Evolutionary conservation across 495 filamentous ascomycete genomes (phyloP), one percentile per base, ranked within the genome.

Genomic region (Penicillium coffeae): DNA sequence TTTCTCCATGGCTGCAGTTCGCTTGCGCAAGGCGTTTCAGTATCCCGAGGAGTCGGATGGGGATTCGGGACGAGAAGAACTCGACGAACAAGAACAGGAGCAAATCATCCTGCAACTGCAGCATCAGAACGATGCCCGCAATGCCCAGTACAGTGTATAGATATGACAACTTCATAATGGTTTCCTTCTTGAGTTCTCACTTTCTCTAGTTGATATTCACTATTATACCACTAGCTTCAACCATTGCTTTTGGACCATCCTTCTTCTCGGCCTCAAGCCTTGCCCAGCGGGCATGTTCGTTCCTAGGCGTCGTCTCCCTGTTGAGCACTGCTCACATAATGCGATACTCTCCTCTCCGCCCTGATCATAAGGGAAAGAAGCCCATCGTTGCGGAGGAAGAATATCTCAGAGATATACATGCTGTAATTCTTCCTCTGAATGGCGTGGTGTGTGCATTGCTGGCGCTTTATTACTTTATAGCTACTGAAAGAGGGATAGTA

Each of bases 11-110:
- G 65, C 69, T n/a, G 59, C 70, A 18, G 63, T 80, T 35, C 75
- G 81, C 46, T 64, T 86, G 40, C 77, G 85, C 13, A 78, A 72
- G 41, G 80, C 78, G 13, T 86, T 87, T 63, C 76, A 71, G 10
- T 87, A 87, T 70, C 77, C 80, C 5, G 63, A 71, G 34, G 80
- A 82, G 56, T 69, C 70, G 8, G 71, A 72, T 45, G 65, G 71
- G 36, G 69, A 59, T 1, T n/a, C 12, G 15, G 44, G 33, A 1
- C 73, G 74, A 15, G 71, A 78, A 48, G 74, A 82, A 47, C 55
- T 84, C 25, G 84, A 87, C 52, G 85, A 86, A 59, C 75, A 86
- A 76, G 84, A 90, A 60, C 88, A 93, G 71, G 88, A 90, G 56
- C 63, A 68, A 40, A 67, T 90, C 0, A 90, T 93, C 52, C 47